Conservation (phyloP, 805 yeast species). For the Geotrichum ghanense region DNA sequence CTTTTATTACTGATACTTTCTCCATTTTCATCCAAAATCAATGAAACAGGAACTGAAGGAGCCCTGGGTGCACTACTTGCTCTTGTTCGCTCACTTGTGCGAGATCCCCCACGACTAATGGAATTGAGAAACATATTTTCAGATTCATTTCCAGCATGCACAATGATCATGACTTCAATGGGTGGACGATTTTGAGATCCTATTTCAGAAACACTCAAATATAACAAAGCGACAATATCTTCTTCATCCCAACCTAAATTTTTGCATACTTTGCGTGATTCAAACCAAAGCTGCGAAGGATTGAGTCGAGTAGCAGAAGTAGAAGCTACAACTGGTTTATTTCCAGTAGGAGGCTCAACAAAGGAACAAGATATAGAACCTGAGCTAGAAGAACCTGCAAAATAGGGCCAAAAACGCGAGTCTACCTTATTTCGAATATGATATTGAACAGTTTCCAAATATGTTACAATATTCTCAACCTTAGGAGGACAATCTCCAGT, state of each 20-base stretch:
- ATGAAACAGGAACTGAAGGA: background rate
- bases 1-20: background rate
- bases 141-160: background rate
- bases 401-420: background rate
- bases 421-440: background rate
- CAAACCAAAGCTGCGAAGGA: background rate
- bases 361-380: background rate
- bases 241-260: background rate
- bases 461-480: background rate
- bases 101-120: background rate
- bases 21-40: background rate
- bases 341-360: background rate
- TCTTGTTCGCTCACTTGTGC: background rate
- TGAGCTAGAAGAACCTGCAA: background rate
- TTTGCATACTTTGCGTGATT: background rate
- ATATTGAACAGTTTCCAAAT: background rate
- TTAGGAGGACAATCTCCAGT: slow-evolving; percentile 1
- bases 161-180: background rate
- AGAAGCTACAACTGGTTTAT: too few species aligned
- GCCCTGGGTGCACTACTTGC: background rate
- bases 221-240: background rate
- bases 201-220: background rate
- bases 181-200: background rate
- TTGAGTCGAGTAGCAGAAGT: background rate
- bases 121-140: too few species aligned